phyloP scores from a whole-genome alignment of 352 stramenopile species.

The Phytophthora syringae region DNA sequence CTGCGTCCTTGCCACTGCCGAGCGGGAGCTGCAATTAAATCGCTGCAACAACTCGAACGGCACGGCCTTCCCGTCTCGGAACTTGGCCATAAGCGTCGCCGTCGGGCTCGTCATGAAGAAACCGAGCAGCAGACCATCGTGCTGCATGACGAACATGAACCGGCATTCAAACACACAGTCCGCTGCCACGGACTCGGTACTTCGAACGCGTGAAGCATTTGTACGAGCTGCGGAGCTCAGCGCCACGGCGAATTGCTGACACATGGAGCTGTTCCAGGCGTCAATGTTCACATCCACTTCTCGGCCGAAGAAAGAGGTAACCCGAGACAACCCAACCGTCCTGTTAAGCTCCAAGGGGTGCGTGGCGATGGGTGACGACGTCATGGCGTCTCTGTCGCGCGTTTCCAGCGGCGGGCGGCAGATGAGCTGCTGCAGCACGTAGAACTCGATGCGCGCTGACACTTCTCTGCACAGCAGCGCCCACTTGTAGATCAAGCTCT shows the following conservation, averaged over 20 bases:
- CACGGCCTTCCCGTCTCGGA: slow-evolving; percentile 44
- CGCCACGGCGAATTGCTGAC: slow-evolving; percentile 46
- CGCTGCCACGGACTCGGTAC: slow-evolving; percentile 9
- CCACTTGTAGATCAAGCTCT: slow-evolving; percentile 52
- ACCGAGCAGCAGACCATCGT: slow-evolving; percentile 62
- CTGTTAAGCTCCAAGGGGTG: slow-evolving; percentile 29
- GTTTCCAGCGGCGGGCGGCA: slow-evolving; percentile 49
- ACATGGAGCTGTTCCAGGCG: slow-evolving; percentile 76
- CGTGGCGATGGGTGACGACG: slow-evolving; percentile 30
- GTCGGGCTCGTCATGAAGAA: slow-evolving; percentile 64
- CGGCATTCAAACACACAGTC: slow-evolving; percentile 56
- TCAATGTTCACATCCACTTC: slow-evolving; percentile 64
- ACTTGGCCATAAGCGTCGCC: slow-evolving; percentile 61
- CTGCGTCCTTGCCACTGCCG: slow-evolving; percentile 17
- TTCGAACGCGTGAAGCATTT: slow-evolving; percentile 23
- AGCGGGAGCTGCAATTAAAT: slow-evolving; percentile 46
- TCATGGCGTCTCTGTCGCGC: slow-evolving; percentile 40
- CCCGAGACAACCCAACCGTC: slow-evolving; percentile 37
- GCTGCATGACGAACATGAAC: slow-evolving; percentile 75
- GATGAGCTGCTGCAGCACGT: slow-evolving; percentile 62
- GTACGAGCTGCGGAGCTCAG: slow-evolving; percentile 32
- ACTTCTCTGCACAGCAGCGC: slow-evolving; percentile 45
- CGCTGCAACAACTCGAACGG: slow-evolving; percentile 66
- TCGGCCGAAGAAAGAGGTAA: slow-evolving; percentile 66
- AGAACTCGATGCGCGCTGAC: slow-evolving; percentile 54